Conservation (phyloP, 768 basidiomycete genomes). For the Gymnopilus dilepis region DNA sequence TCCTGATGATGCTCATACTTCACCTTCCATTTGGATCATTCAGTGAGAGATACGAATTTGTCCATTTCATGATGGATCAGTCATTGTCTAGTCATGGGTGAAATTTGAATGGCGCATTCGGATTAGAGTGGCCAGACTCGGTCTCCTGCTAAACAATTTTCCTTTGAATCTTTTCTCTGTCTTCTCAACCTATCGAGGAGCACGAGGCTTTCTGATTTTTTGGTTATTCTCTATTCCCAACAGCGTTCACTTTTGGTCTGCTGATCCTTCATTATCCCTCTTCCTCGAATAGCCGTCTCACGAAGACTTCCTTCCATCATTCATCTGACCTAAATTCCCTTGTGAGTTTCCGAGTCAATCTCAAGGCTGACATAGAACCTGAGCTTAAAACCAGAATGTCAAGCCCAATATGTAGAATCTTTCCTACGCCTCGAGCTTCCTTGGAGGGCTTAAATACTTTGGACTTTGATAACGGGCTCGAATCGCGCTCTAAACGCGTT, state of each 20-base stretch:
- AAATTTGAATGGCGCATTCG: too few relatives aligned
- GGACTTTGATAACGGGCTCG: neutral
- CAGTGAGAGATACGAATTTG: too few relatives aligned
- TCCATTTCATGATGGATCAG: too few relatives aligned
- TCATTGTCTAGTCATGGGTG: too few relatives aligned
- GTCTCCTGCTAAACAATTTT: too few relatives aligned
- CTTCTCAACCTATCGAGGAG: neutral
- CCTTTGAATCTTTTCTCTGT: neutral
- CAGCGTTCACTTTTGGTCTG: neutral
- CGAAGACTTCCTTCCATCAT: slow-evolving; percentile 7
- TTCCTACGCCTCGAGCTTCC: neutral
- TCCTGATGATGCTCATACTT: too few relatives aligned
- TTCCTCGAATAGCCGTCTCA: slow-evolving; percentile 1
- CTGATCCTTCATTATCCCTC: neutral
- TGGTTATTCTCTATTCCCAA: neutral
- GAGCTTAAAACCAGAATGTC: slow-evolving; percentile 7
- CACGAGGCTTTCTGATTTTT: neutral
- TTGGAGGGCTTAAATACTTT: slow-evolving; percentile 7
- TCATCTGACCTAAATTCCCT: slow-evolving; percentile 8
- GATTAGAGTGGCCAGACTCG: too few relatives aligned
- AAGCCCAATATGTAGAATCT: neutral
- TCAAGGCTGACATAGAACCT: slow-evolving; percentile 5
- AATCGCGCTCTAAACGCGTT: neutral
- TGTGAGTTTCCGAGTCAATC: neutral
- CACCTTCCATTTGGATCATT: too few relatives aligned